Conservation (phyloP, 1,284 basidiomycete genomes). For the Papiliotrema laurentii region DNA sequence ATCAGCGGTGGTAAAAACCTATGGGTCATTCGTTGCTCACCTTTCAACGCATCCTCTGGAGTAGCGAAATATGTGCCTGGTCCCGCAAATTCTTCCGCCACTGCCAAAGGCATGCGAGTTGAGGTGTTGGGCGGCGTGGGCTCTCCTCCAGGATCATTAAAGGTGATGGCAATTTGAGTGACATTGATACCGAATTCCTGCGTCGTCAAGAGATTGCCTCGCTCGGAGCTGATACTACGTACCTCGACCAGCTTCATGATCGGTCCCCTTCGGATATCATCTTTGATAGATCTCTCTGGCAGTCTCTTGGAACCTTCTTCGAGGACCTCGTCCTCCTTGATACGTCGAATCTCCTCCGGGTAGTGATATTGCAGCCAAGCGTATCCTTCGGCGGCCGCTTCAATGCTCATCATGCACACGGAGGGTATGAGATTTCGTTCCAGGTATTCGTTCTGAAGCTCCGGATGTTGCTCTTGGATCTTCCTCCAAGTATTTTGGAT, state of each 20-base stretch:
- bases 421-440: slow-evolving; percentile 31
- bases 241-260: slow-evolving; percentile 40
- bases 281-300: slow-evolving; percentile 23
- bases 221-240: slow-evolving; percentile 4
- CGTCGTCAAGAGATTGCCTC: background rate
- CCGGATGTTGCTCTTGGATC: slow-evolving; percentile 37
- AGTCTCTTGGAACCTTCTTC: slow-evolving; percentile 56
- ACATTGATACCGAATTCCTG: slow-evolving; percentile 40
- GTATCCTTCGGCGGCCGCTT: slow-evolving; percentile 83
- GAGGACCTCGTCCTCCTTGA: slow-evolving; percentile 61
- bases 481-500: slow-evolving; percentile 61
- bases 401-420: slow-evolving; percentile 55
- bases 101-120: slow-evolving; percentile 27
- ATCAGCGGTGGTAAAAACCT: background rate
- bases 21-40: too few relatives aligned
- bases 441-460: slow-evolving; percentile 41
- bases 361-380: slow-evolving; percentile 90
- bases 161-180: slow-evolving; percentile 29
- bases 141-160: slow-evolving; percentile 30
- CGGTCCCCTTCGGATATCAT: slow-evolving; percentile 32
- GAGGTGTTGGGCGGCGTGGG: slow-evolving; percentile 37
- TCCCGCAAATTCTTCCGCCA: slow-evolving; percentile 45
- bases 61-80: slow-evolving; percentile 26
- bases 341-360: slow-evolving; percentile 56
- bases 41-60: slow-evolving; percentile 32